These are phyloP conservation scores for Zancudomyces culisetae DNA, from an alignment of 371 early-diverging fungal species.

Conservation along the genomic window DNA sequence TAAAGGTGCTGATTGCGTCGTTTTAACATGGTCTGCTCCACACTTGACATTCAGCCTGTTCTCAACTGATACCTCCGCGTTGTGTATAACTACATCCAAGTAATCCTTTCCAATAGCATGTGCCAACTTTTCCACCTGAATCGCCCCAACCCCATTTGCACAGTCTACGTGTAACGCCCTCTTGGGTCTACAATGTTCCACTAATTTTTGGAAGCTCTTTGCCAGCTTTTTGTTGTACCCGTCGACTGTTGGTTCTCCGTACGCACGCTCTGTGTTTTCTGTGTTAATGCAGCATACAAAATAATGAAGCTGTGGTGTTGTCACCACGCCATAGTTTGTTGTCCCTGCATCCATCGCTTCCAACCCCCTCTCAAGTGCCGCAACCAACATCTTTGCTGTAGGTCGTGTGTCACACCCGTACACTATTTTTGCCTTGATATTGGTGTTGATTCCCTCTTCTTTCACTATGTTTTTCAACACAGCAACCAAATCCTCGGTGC, in stretches of 20 bases:
- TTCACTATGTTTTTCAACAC: slow-evolving; percentile 42
- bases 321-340: slow-evolving; percentile 71
- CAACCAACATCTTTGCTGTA: slow-evolving; percentile 63
- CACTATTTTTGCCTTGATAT: slow-evolving; percentile 45
- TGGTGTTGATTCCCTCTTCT: slow-evolving; percentile 48
- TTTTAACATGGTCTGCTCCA: slow-evolving; percentile 97
- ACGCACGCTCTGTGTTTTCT: slow-evolving; percentile 45
- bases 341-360: slow-evolving; percentile 40
- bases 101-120: slow-evolving; percentile 40
- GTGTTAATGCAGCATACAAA: slow-evolving; percentile 81
- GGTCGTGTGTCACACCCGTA: slow-evolving; percentile 91
- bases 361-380: slow-evolving; percentile 63
- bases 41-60: slow-evolving; percentile 77
- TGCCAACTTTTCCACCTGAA: slow-evolving; percentile 58
- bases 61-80: slow-evolving; percentile 41
- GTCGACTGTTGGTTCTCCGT: slow-evolving; percentile 79
- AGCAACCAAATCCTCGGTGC: slow-evolving; percentile 40
- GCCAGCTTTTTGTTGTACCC: slow-evolving; percentile 84
- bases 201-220: slow-evolving; percentile 57
- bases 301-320: slow-evolving; percentile 97
- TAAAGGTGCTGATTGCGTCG: slow-evolving; percentile 60
- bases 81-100: slow-evolving; percentile 41
- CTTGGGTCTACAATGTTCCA: slow-evolving; percentile 35
- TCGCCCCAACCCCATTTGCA: slow-evolving; percentile 96
- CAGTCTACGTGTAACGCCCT: slow-evolving; percentile 68